A percentile compares a stretch with the other conserved stretches of the same genome.
These are phyloP conservation scores for Penstemon barbatus DNA, from an alignment of 257 asterid species.

Conservation along the genomic window DNA sequence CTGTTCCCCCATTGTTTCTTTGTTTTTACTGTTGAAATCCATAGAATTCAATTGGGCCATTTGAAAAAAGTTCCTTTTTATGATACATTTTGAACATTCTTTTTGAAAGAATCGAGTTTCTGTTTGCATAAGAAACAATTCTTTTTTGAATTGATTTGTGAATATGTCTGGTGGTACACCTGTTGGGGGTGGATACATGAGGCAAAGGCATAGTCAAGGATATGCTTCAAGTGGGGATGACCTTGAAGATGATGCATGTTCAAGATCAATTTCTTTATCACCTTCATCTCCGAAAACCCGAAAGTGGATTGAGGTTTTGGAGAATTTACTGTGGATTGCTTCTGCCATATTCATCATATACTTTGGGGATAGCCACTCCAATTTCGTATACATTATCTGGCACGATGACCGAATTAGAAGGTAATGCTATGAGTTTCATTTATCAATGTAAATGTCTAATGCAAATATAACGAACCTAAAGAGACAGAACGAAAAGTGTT, in stretches of 20 bases:
- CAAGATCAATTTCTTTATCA: slow-evolving; percentile 36
- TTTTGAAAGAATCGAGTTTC: slow-evolving; percentile 13
- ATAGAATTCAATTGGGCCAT: too few species aligned
- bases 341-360: slow-evolving; percentile 52
- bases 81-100: not conserved
- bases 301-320: slow-evolving; percentile 49
- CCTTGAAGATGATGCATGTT: slow-evolving; percentile 68
- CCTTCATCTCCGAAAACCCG: slow-evolving; percentile 37
- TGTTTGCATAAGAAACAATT: slow-evolving; percentile 13
- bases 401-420: slow-evolving; percentile 53
- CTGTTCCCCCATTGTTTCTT: not conserved
- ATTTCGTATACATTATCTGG: slow-evolving; percentile 52
- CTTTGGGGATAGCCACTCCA: slow-evolving; percentile 54
- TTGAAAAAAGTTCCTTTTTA: too few species aligned
- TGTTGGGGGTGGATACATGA: slow-evolving; percentile 49
- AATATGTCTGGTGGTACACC: slow-evolving; percentile 66
- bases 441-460: not conserved
- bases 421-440: slow-evolving; percentile 26
- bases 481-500: not conserved
- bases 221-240: slow-evolving; percentile 65
- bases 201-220: slow-evolving; percentile 65
- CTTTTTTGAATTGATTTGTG: not conserved
- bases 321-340: slow-evolving; percentile 58
- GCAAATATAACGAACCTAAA: not conserved
- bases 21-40: slow-evolving; percentile 16